These are phyloP conservation scores for Penicillium crystallinum DNA, from an alignment of 495 filamentous ascomycete genomes.

Conservation along the genomic window DNA sequence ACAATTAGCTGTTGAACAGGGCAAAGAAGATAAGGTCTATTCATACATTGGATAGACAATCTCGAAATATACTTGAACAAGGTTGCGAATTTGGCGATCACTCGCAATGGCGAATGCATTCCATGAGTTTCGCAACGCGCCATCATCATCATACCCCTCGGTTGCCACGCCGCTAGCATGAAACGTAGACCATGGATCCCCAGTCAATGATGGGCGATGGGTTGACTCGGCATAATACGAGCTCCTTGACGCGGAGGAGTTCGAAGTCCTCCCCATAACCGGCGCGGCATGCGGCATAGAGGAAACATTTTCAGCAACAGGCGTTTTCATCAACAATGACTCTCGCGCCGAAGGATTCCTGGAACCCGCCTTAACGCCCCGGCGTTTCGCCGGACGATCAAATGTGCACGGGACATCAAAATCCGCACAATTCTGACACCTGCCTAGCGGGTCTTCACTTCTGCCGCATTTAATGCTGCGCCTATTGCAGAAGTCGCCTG, in stretches of 20 bases:
- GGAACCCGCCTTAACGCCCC: constrained; percentile 45
- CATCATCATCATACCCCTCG: constrained; percentile 24
- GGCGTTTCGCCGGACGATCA: constrained; percentile 60
- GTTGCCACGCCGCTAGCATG: constrained; percentile 15
- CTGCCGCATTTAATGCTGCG: constrained; percentile 28
- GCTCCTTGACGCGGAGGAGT: constrained; percentile 20
- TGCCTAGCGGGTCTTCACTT: constrained; percentile 21
- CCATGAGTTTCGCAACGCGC: constrained; percentile 26
- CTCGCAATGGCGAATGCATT: constrained; percentile 27
- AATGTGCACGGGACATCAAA: constrained; percentile 74
- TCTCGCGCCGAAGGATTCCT: constrained; percentile 6
- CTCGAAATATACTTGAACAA: constrained; percentile 42
- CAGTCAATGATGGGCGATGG: constrained; percentile 13
- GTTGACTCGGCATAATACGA: constrained; percentile 13
- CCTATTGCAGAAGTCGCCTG: constrained; percentile 32
- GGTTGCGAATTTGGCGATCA: constrained; percentile 25
- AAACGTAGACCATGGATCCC: constrained; percentile 24
- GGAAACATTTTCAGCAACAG: constrained; percentile 1
- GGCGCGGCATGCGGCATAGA: background rate
- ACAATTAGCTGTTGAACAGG: constrained; percentile 1
- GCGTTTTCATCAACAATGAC: background rate
- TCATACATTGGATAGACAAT: constrained; percentile 36
- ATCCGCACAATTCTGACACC: constrained; percentile 48
- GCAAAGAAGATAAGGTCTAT: background rate
- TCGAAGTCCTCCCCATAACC: constrained; percentile 10